A percentile compares a stretch with the other conserved stretches of the same genome.
phyloP scores from a whole-genome alignment of 2,329 filamentous ascomycete genomes.

The Aspergillus jensenii region DNA sequence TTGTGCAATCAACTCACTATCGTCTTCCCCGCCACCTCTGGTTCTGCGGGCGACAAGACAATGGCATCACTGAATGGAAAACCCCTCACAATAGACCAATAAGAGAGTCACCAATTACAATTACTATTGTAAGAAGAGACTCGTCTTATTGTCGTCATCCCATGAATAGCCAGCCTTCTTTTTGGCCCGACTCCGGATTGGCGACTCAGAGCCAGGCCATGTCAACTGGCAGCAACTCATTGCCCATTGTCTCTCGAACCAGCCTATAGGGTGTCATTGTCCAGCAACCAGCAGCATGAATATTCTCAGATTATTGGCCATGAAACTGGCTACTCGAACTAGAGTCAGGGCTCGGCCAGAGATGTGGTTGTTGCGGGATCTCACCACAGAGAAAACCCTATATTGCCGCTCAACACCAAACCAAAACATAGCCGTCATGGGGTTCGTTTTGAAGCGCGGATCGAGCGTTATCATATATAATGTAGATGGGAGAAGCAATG shows the following conservation, averaged over 20 bases:
- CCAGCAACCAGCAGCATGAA: not conserved
- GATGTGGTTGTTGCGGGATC: not conserved
- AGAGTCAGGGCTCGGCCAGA: not conserved
- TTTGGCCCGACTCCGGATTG: not conserved
- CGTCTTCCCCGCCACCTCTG: too few species aligned
- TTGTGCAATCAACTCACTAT: too few species aligned
- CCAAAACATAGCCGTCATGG: not conserved
- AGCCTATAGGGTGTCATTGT: not conserved
- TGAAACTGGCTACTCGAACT: not conserved
- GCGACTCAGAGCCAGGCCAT: not conserved
- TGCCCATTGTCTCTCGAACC: not conserved
- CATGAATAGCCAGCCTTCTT: not conserved
- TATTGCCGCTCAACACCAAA: not conserved
- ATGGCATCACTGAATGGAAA: not conserved
- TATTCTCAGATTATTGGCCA: not conserved
- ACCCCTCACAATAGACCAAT: not conserved
- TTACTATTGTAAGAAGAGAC: not conserved
- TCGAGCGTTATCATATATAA: not conserved
- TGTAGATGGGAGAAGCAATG: not conserved
- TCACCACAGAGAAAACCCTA: not conserved
- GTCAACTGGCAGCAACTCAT: not conserved
- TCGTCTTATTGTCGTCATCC: not conserved
- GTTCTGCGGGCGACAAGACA: too few species aligned
- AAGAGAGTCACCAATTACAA: not conserved
- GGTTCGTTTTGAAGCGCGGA: conserved; percentile 2